Percentiles rank a stretch among this genome's conserved stretches.
These are phyloP conservation scores for Saccharomycopsis lassenensis DNA, from an alignment of 805 yeast species.

Conservation along the genomic window DNA sequence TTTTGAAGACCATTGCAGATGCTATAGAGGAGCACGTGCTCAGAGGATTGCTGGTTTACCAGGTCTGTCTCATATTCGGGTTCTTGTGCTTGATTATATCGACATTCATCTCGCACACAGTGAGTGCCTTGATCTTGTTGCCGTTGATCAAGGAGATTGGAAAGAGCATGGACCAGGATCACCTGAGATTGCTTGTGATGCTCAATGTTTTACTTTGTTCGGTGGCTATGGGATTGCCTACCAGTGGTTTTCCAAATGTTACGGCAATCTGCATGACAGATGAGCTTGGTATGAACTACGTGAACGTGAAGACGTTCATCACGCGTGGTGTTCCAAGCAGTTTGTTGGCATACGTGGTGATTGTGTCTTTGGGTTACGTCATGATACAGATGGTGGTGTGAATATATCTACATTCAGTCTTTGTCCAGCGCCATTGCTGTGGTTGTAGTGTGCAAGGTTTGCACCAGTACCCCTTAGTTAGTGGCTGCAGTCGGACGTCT, in stretches of 20 bases:
- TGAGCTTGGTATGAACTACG: slow-evolving; percentile 81
- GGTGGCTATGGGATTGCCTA: slow-evolving; percentile 95
- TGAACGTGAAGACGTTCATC: slow-evolving; percentile 78
- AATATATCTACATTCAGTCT: too few relatives aligned
- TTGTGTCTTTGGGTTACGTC: slow-evolving; percentile 71
- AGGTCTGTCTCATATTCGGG: slow-evolving; percentile 72
- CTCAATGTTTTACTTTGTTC: slow-evolving; percentile 64
- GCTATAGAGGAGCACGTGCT: slow-evolving; percentile 49
- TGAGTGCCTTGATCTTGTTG: slow-evolving; percentile 86
- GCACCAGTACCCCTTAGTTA: too few relatives aligned
- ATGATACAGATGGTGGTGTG: too few relatives aligned
- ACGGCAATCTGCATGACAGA: slow-evolving; percentile 94
- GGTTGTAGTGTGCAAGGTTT: too few relatives aligned
- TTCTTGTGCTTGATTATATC: slow-evolving; percentile 73
- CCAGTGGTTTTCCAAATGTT: slow-evolving; percentile 96
- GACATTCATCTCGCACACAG: slow-evolving; percentile 93
- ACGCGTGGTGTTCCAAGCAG: slow-evolving; percentile 88
- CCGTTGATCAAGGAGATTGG: slow-evolving; percentile 91
- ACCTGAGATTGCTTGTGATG: slow-evolving; percentile 73
- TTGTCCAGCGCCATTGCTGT: too few relatives aligned
- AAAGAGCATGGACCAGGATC: slow-evolving; percentile 54
- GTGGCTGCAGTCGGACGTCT: too few relatives aligned
- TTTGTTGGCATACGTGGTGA: slow-evolving; percentile 56
- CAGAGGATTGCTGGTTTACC: slow-evolving; percentile 51
- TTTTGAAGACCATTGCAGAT: slow-evolving; percentile 66